Conservation (phyloP, 768 basidiomycete genomes). For the Coprinopsis marcescibilis region DNA sequence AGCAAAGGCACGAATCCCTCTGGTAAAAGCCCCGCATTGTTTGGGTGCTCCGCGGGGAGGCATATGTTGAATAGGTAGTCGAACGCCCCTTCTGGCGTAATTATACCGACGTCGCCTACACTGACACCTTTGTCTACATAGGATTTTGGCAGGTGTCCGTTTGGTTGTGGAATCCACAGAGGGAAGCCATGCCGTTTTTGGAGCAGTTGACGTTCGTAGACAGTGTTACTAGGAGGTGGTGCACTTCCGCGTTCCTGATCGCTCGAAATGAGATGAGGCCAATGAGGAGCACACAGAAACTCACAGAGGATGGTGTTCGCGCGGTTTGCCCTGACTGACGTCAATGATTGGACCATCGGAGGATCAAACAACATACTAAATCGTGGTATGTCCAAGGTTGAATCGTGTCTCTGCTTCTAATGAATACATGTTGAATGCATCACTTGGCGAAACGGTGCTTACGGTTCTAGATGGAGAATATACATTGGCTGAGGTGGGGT, state of each 20-base stretch:
- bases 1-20: slow-evolving; percentile 22
- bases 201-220: slow-evolving; percentile 19
- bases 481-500: too few relatives aligned
- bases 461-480: too few relatives aligned
- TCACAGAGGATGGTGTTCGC: too few relatives aligned
- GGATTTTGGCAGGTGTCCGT: slow-evolving; percentile 17
- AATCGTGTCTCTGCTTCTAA: too few relatives aligned
- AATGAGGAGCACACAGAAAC: background rate
- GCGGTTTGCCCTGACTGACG: too few relatives aligned
- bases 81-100: slow-evolving; percentile 29
- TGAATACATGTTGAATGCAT: too few relatives aligned
- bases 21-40: slow-evolving; percentile 25
- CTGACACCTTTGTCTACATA: slow-evolving; percentile 24
- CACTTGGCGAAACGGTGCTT: too few relatives aligned
- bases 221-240: slow-evolving; percentile 8
- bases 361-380: too few relatives aligned
- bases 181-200: slow-evolving; percentile 27
- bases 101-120: slow-evolving; percentile 35
- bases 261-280: background rate
- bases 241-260: background rate
- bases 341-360: too few relatives aligned
- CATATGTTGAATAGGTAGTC: slow-evolving; percentile 35
- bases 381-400: too few relatives aligned
- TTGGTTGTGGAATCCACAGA: slow-evolving; percentile 29
- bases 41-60: slow-evolving; percentile 22